Conservation (phyloP, 148 eudicot genomes). For the Silene latifolia region DNA sequence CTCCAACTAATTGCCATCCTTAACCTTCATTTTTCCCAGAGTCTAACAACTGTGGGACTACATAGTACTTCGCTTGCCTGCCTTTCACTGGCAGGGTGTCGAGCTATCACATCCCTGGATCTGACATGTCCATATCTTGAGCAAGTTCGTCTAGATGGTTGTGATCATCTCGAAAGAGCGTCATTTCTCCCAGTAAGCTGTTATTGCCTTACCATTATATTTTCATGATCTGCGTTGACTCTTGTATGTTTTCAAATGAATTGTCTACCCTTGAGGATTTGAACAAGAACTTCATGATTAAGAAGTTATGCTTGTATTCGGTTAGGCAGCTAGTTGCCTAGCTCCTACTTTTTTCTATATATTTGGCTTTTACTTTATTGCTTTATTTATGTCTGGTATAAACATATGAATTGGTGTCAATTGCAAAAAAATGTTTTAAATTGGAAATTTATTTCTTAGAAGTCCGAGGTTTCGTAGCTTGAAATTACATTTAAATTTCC, state of each 20-base stretch:
- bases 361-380: neutral
- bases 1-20: neutral
- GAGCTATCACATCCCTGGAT: conserved; percentile 57
- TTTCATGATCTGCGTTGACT: neutral
- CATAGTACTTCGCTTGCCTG: conserved; percentile 58
- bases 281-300: neutral
- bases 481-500: neutral
- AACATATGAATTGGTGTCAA: neutral
- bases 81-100: conserved; percentile 89
- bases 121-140: conserved; percentile 73
- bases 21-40: conserved; percentile 37
- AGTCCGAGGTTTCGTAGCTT: neutral
- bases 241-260: neutral
- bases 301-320: neutral
- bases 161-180: conserved; percentile 96
- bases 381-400: neutral
- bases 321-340: neutral
- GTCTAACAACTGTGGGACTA: conserved; percentile 68
- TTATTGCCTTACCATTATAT: neutral
- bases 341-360: neutral
- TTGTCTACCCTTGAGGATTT: neutral
- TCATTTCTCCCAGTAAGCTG: conserved; percentile 77
- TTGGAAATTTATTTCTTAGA: neutral
- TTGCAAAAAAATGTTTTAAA: neutral
- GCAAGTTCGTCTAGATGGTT: conserved; percentile 83